Conservation (phyloP, 2,329 filamentous ascomycete genomes). For the Fusarium sp. region DNA sequence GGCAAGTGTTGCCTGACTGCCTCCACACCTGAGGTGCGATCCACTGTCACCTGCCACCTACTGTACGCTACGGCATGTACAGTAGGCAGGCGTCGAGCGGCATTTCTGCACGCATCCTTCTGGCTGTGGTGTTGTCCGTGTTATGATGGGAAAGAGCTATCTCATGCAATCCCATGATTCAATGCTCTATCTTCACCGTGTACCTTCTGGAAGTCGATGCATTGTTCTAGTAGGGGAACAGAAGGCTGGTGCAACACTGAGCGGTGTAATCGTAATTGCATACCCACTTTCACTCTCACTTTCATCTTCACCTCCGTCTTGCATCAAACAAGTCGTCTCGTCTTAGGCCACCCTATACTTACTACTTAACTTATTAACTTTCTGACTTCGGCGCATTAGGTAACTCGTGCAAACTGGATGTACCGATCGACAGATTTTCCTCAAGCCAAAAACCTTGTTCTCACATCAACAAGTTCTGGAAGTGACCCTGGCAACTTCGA, state of each 20-base stretch:
- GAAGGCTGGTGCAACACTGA: not conserved
- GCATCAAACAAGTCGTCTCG: not conserved
- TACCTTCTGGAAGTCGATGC: constrained; percentile 12
- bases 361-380: not conserved
- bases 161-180: constrained; percentile 38
- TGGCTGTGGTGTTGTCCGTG: constrained; percentile 7
- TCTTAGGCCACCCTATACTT: not conserved
- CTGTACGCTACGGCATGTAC: not conserved
- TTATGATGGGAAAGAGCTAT: constrained; percentile 38
- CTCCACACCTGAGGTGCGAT: constrained; percentile 2
- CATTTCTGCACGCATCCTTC: constrained; percentile 38
- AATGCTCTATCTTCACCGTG: constrained; percentile 9
- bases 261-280: not conserved
- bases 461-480: constrained; percentile 45
- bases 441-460: constrained; percentile 46
- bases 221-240: not conserved
- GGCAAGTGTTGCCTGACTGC: constrained; percentile 12
- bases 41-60: not conserved
- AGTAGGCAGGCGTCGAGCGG: constrained; percentile 10
- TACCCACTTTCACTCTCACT: not conserved
- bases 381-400: constrained; percentile 3
- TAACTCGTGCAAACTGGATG: constrained; percentile 34
- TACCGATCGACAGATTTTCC: constrained; percentile 47
- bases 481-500: constrained; percentile 39
- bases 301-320: not conserved